These are phyloP conservation scores for Phytophthora hybrid DNA, from an alignment of 352 stramenopile genomes.

Conservation along the genomic window DNA sequence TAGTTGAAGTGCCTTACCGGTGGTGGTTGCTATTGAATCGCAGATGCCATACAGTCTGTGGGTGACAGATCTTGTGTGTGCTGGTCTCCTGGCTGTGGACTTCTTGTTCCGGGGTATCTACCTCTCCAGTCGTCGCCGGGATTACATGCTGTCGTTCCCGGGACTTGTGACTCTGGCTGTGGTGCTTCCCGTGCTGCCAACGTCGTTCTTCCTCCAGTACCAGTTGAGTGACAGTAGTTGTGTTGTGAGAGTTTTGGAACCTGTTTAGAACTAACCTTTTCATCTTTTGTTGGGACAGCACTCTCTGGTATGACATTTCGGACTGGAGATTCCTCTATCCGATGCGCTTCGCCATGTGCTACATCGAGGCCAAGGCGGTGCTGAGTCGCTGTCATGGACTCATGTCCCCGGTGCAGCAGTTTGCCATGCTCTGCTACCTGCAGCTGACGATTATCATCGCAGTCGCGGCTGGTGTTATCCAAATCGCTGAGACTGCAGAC, in stretches of 20 bases:
- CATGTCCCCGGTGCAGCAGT: slow-evolving; percentile 82
- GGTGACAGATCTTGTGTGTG: slow-evolving; percentile 71
- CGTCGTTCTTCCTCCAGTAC: slow-evolving; percentile 70
- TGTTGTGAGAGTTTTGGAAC: not conserved
- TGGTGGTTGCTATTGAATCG: not conserved
- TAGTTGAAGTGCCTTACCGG: no score
- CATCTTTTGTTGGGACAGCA: slow-evolving; percentile 39
- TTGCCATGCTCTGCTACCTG: slow-evolving; percentile 81
- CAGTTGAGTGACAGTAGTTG: slow-evolving; percentile 65
- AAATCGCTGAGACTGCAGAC: slow-evolving; percentile 83
- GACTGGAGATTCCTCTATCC: slow-evolving; percentile 87
- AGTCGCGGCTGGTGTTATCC: slow-evolving; percentile 78
- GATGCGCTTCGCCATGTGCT: slow-evolving; percentile 83
- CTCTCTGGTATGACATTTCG: slow-evolving; percentile 71
- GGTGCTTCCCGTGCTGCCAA: slow-evolving; percentile 75
- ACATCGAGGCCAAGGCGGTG: slow-evolving; percentile 76
- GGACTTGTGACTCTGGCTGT: slow-evolving; percentile 71
- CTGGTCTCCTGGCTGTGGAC: slow-evolving; percentile 62
- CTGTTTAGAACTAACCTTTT: not conserved
- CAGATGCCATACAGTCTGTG: slow-evolving; percentile 73
- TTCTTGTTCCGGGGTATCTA: slow-evolving; percentile 81
- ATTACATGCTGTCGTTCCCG: slow-evolving; percentile 69
- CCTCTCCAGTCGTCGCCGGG: slow-evolving; percentile 67
- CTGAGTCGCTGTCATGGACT: slow-evolving; percentile 78
- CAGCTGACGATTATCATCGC: slow-evolving; percentile 83